Evolutionary conservation across 371 early-diverging fungal genomes (phyloP), one percentile per base, ranked within the genome.

Genomic region (Mucor sp.): DNA sequence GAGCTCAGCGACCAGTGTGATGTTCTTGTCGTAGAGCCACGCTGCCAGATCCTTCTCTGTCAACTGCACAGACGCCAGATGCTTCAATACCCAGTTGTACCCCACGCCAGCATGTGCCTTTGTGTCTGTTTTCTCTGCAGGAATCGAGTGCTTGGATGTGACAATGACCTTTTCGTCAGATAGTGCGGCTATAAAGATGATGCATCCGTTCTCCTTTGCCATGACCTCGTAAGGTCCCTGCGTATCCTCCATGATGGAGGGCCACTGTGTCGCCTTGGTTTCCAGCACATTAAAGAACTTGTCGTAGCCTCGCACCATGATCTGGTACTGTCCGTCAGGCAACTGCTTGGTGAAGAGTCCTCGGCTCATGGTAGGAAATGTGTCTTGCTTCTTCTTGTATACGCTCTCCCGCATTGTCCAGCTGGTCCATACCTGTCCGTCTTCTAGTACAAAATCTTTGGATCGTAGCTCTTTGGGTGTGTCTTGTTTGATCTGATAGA

Each of bases 191-290:
- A 94, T 88, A 59, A 95, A 92, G 41, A 96, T 95, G 64, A 98
- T 92, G 71, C 98, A 98, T 12, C 98, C 98, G 71, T 98, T 97
- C 71, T 98, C 97, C 78, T 98, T 98, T 41, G 93, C 82, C 0
- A 96, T 96, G 12, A 95, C 84, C 74, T 97, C 94, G 70, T 93
- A 98, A 2, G 98, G 98, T 0, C 94, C 95, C 6, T 65, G 48
- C 0, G 95, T 94, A 12, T 92, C 73, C 6, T 50, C 62, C 35
- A 78, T 74, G 15, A 97, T 74, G 30, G 76, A 75, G 11, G 81
- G 73, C 90, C 89, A 89, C 74, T 87, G 74, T 5, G 93, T 91
- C 15, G 62, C 68, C 7, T 66, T 39, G 7, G 89, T 87, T 67
- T 93, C 93, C 7, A 78, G 76, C 14, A 93, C 44, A 63, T 96